Base-by-base conservation (phyloP, 2,329 filamentous ascomycete genomes). In the Beauveria brongniartii region DNA sequence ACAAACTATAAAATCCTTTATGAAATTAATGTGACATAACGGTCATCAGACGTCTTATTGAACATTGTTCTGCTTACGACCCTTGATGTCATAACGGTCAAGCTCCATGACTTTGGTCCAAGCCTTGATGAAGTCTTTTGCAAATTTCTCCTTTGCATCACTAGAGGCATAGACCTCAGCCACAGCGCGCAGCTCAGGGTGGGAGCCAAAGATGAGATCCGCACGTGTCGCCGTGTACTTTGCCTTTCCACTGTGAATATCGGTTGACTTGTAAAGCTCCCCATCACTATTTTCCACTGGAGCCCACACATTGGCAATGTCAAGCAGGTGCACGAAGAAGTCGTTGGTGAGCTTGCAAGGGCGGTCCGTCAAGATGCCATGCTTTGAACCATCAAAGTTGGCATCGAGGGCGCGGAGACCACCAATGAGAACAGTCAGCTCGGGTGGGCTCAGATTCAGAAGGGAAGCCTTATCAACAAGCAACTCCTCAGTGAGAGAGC, bases 241-340 rank as follows among this genome's bases (percentile, higher is more conserved):
- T 77, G 82, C 80, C 54, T 76, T 68, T 58, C 86, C 86, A 18
- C 80, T 82, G 76, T 85, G 85, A 71, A 83, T 84, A 75, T 90
- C 86, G 14, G 74, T 68, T 18, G 86, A 88, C 63, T 85, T 80
- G 71, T 82, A 91, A 53, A 80, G 58, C 67, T 91, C 87, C 30
- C 75, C 70, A 58, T 73, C 24, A 12, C 18, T 59, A 43, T 55
- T 37, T 6, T 30, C 74, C n/a, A 75, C 75, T 16, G 68, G 43
- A 62, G 67, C 68, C 89, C 89, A 92, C n/a, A 74, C 77, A 7
- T 82, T 89, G 72, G 74, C 76, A 67, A 80, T 82, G 69, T 91
- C 87, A 26, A 92, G 82, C 1, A 92, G 78, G 76, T 92, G 91
- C 73, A 90, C 82, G 69, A 92, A 92, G 80, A 90, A 92, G 76